Evolutionary conservation across 148 eudicot species (phyloP), one percentile per base, ranked within the genome.

Genomic region (Vaccinium vitisidaea): DNA sequence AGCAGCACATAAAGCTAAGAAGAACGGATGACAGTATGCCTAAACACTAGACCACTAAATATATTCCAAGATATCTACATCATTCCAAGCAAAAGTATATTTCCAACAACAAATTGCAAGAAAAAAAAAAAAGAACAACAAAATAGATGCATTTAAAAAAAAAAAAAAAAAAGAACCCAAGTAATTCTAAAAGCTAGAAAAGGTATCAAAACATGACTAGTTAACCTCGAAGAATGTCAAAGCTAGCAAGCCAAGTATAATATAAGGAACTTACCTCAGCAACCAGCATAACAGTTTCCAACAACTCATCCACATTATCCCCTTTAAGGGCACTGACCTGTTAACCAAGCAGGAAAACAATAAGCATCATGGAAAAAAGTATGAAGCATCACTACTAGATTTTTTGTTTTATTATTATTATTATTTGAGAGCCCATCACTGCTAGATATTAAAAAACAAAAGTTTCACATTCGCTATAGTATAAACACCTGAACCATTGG

Each of bases 241-340:
- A 79, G 84, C 48, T 19, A 61, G 79, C 19, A 80, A 84, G 79
- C 69, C 43, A 8, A 12, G 30, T 43, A 52, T 54, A 13, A 59
- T 50, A 30, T 65, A 76, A 77, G 30, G 55, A 80, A 82, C 89
- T 83, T 87, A 97, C 99, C 96, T 95, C 99, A 18, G 98, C 99
- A 82, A 97, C 98, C 87, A 97, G 98, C 96, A 97, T 95, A 80
- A 91, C 88, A 81, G 95, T 95, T 88, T 97, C 99, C 88, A 97
- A 86, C 87, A 97, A 87, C 75, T 95, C 99, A 88, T 95, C 94
- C 79, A 97, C 88, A 82, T 94, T 91, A 77, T 94, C 93, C 86
- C 99, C 99, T 87, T 90, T 97, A 52, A 97, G 98, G 82, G 98
- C 99, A 90, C 99, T 97, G 87, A 97, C 92, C 99, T 97, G 91